These are phyloP conservation scores for Gaultheria prostrata DNA, from an alignment of 148 eudicot species.

Conservation along the genomic window DNA sequence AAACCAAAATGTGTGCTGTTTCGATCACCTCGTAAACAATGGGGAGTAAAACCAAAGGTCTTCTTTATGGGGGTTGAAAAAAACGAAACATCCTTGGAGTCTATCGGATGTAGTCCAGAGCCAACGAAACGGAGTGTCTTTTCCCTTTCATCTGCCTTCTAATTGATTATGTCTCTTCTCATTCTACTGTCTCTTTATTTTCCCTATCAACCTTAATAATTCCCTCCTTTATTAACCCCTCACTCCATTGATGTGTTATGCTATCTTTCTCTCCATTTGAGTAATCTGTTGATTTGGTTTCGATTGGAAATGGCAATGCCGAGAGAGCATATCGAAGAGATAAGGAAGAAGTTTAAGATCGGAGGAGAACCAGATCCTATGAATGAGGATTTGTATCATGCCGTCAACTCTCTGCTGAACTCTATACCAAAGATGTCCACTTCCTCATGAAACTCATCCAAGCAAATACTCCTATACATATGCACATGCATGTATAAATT, in stretches of 20 bases:
- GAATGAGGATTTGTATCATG: constrained; percentile 37
- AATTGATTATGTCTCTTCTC: not conserved
- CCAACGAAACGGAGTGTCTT: not conserved
- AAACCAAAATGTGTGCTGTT: no score
- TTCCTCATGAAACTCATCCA: constrained; percentile 71
- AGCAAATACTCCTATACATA: constrained; percentile 19
- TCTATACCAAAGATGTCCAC: constrained; percentile 62
- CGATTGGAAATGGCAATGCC: constrained; percentile 22
- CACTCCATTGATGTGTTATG: not conserved
- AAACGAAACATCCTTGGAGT: no score
- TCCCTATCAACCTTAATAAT: not conserved
- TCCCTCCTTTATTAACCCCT: not conserved
- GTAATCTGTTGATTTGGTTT: no score
- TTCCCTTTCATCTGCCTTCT: not conserved
- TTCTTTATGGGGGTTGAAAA: no score
- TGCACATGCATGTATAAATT: not conserved
- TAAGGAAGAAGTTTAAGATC: constrained; percentile 48
- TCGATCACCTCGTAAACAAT: no score
- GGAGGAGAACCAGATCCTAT: constrained; percentile 44
- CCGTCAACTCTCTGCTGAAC: constrained; percentile 63
- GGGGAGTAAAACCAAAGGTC: no score
- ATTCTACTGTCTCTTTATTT: not conserved
- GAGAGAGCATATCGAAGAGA: constrained; percentile 49
- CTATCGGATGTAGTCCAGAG: no score
- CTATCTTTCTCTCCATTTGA: not conserved